Base-by-base conservation (phyloP, 768 basidiomycete species). In the Lactifluus rugatus region DNA sequence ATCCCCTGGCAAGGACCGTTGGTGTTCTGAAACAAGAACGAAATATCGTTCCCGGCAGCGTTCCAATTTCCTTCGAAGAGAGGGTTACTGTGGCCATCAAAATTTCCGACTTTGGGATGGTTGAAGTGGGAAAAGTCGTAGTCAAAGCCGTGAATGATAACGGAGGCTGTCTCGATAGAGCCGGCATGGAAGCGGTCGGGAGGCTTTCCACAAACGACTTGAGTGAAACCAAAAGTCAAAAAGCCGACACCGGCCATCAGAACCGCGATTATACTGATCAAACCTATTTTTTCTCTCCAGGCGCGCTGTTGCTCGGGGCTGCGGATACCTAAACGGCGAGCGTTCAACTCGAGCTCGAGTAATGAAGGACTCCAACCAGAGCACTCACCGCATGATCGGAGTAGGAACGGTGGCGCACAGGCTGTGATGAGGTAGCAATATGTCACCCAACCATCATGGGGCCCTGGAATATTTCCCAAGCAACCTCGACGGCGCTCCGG, bases 221-320 rank as follows among this genome's bases (percentile, higher is more conserved):
- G 82, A 10, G 93, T 97, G 76, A 99, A 99, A 8, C 96, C 96
- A 73, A 99, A 99, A 11, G 96, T 99, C 69, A 99, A 78, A 81
- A 92, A 99, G 68, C 94, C 96, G 66, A 99, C 96, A 53, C 76
- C 81, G 17, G 89, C 88, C 94, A 98, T 96, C 62, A 93, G 79
- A n/a, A 71, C 5, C 16, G 80, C 69, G 67, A 95, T 91, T 70
- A 97, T 77, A 63, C 78, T 75, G 49, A 99, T 76, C 25, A 99
- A 80, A 8, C 95, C 96, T 72, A 97, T 92, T 76, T 99, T 99
- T 74, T 99, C 96, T 62, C 96, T 80, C 94, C 94, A 99, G 44
- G 96, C 96, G 49, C 93, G 83, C 70, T 96, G 93, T 64, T 87
- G 88, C 63, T 99, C 96, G 0, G 91, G 87, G 28, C 86, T 94